A percentile compares a stretch with the other conserved stretches of the same genome.
These are phyloP conservation scores for Hymenoscyphus salicellus DNA, from an alignment of 2,329 filamentous ascomycete species.

Conservation along the genomic window DNA sequence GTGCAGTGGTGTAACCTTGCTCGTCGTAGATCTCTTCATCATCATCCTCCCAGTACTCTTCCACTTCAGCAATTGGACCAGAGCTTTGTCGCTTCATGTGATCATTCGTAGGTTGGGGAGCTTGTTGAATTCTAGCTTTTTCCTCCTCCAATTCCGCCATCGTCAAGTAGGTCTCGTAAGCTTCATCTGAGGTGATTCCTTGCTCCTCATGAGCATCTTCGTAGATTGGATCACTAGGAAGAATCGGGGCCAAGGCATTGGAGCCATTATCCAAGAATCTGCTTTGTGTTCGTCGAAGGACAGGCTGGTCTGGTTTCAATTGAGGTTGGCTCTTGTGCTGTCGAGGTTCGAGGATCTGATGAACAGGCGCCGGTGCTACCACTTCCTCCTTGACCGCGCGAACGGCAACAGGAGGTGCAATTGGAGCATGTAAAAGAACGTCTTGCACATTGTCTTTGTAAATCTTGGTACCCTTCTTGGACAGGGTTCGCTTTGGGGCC, in stretches of 20 bases:
- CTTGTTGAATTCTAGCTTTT: background rate
- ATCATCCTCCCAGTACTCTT: slow-evolving; percentile 72
- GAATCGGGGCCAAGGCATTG: slow-evolving; percentile 14
- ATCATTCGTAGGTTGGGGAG: slow-evolving; percentile 14
- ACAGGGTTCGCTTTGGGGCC: slow-evolving; percentile 44
- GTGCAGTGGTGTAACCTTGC: slow-evolving; percentile 71
- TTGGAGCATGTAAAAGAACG: background rate
- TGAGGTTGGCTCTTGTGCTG: slow-evolving; percentile 34
- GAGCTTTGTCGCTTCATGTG: slow-evolving; percentile 22
- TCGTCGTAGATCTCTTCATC: slow-evolving; percentile 68
- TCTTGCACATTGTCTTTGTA: slow-evolving; percentile 47
- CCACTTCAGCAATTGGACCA: slow-evolving; percentile 48
- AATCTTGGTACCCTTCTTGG: slow-evolving; percentile 51
- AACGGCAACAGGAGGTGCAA: slow-evolving; percentile 33
- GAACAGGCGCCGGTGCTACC: slow-evolving; percentile 27
- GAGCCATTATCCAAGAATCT: slow-evolving; percentile 21
- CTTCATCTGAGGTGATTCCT: slow-evolving; percentile 5
- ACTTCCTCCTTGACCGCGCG: slow-evolving; percentile 30
- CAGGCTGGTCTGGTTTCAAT: slow-evolving; percentile 27
- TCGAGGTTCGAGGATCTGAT: slow-evolving; percentile 31
- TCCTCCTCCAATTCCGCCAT: slow-evolving; percentile 15
- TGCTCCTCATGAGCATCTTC: slow-evolving; percentile 20
- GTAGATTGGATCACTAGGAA: slow-evolving; percentile 22
- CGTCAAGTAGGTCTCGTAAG: slow-evolving; percentile 36
- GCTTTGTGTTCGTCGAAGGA: slow-evolving; percentile 29